phyloP scores from a whole-genome alignment of 352 stramenopile species.

The Globisporangium ultimum region DNA sequence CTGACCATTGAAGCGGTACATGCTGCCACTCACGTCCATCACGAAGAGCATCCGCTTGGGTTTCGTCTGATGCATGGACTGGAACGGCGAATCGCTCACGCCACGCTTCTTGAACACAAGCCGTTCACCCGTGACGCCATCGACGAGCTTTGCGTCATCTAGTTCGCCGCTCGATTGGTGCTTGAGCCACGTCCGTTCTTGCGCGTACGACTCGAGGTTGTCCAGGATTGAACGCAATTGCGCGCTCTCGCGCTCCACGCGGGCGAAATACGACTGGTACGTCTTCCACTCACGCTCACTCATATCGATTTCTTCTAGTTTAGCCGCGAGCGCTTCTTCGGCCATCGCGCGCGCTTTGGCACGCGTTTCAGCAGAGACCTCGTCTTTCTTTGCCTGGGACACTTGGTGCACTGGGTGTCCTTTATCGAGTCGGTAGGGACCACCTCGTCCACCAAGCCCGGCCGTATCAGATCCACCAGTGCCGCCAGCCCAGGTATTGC shows the following conservation, averaged over 20 bases:
- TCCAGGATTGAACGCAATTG: constrained; percentile 78
- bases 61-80: constrained; percentile 27
- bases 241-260: constrained; percentile 72
- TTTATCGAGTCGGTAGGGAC: constrained; percentile 94
- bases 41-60: constrained; percentile 90
- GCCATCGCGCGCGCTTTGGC: constrained; percentile 70
- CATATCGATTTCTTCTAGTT: constrained; percentile 84
- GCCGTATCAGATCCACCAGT: constrained; percentile 92
- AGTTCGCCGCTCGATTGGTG: constrained; percentile 92
- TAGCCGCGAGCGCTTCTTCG: constrained; percentile 59
- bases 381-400: constrained; percentile 90
- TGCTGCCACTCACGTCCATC: constrained; percentile 91
- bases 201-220: constrained; percentile 76
- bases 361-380: constrained; percentile 86
- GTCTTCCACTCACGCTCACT: constrained; percentile 73
- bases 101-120: constrained; percentile 93
- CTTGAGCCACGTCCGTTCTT: constrained; percentile 92
- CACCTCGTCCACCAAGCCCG: constrained; percentile 90
- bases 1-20: constrained; percentile 94
- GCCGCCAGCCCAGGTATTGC: constrained; percentile 93
- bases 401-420: constrained; percentile 94
- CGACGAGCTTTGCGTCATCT: constrained; percentile 94
- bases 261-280: constrained; percentile 71
- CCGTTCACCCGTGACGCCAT: constrained; percentile 89
- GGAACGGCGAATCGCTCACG: constrained; percentile 55